Percentiles rank a stretch among this genome's conserved stretches.
These are phyloP conservation scores for Nicotiana undulata DNA, from an alignment of 257 asterid species.

Conservation along the genomic window DNA sequence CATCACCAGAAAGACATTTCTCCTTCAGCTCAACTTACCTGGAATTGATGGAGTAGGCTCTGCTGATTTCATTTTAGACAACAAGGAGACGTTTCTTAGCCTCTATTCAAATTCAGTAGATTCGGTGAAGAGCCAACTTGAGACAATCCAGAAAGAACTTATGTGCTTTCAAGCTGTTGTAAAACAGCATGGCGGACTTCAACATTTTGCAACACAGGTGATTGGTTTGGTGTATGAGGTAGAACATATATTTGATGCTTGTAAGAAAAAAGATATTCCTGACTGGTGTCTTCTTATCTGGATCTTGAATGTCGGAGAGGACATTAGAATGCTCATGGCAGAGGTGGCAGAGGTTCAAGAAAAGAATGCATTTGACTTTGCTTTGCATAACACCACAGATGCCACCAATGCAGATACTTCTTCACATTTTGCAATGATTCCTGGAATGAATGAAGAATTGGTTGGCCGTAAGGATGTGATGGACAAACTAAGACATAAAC, in stretches of 20 bases:
- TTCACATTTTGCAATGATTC: not conserved
- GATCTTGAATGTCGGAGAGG: not conserved
- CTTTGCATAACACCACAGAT: not conserved
- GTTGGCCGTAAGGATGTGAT: constrained; percentile 21
- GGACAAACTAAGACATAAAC: constrained; percentile 1
- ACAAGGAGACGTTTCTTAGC: not conserved
- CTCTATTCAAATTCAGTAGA: not conserved
- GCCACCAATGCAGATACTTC: not conserved
- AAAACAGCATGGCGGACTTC: not conserved
- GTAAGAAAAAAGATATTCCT: constrained; percentile 12
- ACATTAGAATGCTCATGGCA: not conserved
- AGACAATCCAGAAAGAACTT: not conserved
- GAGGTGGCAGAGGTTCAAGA: not conserved
- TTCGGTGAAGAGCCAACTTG: not conserved
- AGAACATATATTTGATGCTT: constrained; percentile 2
- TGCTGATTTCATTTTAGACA: constrained; percentile 4
- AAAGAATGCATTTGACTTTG: not conserved
- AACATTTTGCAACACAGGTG: not conserved
- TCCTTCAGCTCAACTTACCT: not conserved
- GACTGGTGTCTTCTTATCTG: constrained; percentile 12
- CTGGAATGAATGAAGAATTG: not conserved
- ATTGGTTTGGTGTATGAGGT: not conserved
- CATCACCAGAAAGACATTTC: not conserved
- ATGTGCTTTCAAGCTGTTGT: not conserved
- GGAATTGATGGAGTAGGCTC: not conserved